Base-by-base conservation (phyloP, 2,329 filamentous ascomycete genomes). In the Westerdykella ornata region DNA sequence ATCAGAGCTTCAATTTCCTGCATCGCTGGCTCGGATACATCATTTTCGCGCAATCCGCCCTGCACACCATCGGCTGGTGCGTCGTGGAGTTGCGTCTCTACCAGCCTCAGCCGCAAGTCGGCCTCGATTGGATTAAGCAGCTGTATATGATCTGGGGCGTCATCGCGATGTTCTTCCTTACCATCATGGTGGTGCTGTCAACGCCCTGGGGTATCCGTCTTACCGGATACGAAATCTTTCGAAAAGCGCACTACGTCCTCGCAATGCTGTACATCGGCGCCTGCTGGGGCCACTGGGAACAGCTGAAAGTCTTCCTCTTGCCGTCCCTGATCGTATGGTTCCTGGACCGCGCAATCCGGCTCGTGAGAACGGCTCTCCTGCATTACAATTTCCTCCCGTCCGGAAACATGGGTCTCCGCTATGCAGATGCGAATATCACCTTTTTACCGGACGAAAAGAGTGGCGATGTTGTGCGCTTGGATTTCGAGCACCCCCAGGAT, bases 171-270 rank as follows among this genome's bases (percentile, higher is more conserved):
- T 68, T 75, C 4, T 62, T 88, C 4, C 63, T 88, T 0, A 70
- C 77, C 0, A 62, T 84, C 12, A 63, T 88, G 1, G 76, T 80
- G 43, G 56, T 80, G 4, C 68, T 84, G 39, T 81, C 80, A 44
- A 74, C 74, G 0, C 70, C 72, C 11, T 72, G 71, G 59, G 80
- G 73, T 1, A 83, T 88, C 43, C 72, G 74, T 7, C 63, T 74
- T 36, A 86, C 82, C 0, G 85, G 85, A 2, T 87, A 89, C 61
- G 85, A 88, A 54, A 80, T 84, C 64, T 88, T 88, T 71, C 75
- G 83, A 46, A 87, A 86, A 58, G 68, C 76, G 0, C 84, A 88
- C 58, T 86, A 86, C 52, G 69, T 87, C 11, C 69, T 88, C 2
- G 85, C 84, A 9, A 78, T 84, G 68, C 62, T 88, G 4, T 89